These are phyloP conservation scores for Anthracocystis walkeri DNA, from an alignment of 1,284 basidiomycete genomes.

Conservation along the genomic window DNA sequence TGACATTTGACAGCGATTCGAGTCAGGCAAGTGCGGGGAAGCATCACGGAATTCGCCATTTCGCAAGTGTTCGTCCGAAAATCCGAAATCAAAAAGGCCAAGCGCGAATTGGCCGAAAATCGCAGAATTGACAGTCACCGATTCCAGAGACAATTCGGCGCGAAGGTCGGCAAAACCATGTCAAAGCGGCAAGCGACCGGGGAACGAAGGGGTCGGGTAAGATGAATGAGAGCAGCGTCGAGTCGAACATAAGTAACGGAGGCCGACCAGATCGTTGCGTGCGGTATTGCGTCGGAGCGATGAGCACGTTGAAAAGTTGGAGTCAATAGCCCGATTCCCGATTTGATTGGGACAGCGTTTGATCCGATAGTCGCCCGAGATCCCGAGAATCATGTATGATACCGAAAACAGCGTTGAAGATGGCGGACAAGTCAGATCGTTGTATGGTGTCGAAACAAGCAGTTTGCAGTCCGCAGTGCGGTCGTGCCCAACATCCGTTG, in stretches of 20 bases:
- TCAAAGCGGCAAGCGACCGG: conserved; percentile 1
- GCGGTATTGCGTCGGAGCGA: conserved; percentile 6
- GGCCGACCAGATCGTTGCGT: background rate
- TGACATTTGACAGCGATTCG: conserved; percentile 11
- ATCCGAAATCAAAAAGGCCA: conserved; percentile 5
- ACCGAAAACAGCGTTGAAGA: background rate
- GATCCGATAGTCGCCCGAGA: conserved; percentile 12
- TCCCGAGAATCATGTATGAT: background rate
- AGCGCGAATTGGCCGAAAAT: conserved; percentile 9
- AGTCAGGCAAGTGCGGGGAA: conserved; percentile 26
- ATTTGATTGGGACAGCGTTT: background rate
- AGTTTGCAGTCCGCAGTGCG: background rate
- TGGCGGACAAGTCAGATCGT: background rate
- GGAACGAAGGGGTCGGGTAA: background rate
- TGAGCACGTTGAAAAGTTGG: background rate
- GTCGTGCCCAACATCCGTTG: background rate
- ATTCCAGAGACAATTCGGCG: background rate
- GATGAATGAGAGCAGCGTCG: background rate
- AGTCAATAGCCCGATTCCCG: background rate
- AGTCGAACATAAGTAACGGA: background rate
- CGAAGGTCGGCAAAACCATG: background rate
- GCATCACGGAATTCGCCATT: background rate
- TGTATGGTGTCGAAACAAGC: background rate
- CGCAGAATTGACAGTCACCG: background rate
- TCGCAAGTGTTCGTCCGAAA: conserved; percentile 32